Base-by-base conservation (phyloP, 176 grass and related monocot genomes). In the Poa annua region DNA sequence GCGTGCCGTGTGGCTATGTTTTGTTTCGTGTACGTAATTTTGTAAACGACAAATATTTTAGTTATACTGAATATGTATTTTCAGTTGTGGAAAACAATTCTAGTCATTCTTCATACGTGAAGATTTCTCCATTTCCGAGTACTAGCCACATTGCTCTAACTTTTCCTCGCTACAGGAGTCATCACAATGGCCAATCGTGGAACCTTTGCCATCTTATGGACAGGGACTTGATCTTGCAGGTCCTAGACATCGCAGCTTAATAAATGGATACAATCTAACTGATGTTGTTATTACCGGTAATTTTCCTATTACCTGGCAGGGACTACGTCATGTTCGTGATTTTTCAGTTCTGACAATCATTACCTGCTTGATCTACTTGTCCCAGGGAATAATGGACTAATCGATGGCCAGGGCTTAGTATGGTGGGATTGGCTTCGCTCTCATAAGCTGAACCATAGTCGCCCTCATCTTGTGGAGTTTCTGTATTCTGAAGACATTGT, bases 231-330 rank as follows among this genome's bases (percentile, higher is more conserved):
- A 98, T 29, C 90, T 95, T 88, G 88, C 92, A 32, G 96, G 96
- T 67, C 67, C 79, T 54, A 89, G 90, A 69, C 90, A 98, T 68
- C 57, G 38, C 10, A 91, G 90, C 84, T 92, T 95, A 76, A 95
- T 98, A 72, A 95, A 91, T 69, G 96, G 96, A 79, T 76, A 93
- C 22, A 90, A 93, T 59, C 70, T 98, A 51, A 98, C 82, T 0
- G 96, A 98, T 81, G 92, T 95, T 55, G 83, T 95, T 44, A 87
- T 98, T 80, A 95, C 96, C 0, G 96, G 96, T 91, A 98, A 71
- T 82, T 78, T 1, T 69, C 50, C 24, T 85, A 11, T 74, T 56
- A 53, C 38, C 11, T 1, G 0, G 12, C 19, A 51, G n/a, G n/a
- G 32, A 6, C 13, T 76, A 59, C 29, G 35, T 71, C 75, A 19